These are phyloP conservation scores for Cladosporium oxysporum DNA, from an alignment of 2,329 filamentous ascomycete species.

Conservation along the genomic window DNA sequence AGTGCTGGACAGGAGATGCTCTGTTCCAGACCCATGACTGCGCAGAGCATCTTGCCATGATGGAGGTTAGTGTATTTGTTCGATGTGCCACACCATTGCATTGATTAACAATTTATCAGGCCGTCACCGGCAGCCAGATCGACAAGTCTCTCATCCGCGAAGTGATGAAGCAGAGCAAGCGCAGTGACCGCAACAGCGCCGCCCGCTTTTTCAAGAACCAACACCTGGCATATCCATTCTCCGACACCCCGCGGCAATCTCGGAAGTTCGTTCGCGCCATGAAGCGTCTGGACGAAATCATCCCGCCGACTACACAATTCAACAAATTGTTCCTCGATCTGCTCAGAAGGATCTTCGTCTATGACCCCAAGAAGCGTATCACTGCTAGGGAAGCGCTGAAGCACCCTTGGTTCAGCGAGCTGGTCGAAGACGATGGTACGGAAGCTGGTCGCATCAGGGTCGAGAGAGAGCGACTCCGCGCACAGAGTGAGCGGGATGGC, in stretches of 20 bases:
- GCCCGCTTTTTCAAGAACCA: constrained; percentile 40
- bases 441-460: constrained; percentile 59
- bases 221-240: constrained; percentile 64
- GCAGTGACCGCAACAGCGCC: constrained; percentile 34
- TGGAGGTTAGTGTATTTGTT: constrained; percentile 50
- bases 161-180: constrained; percentile 33
- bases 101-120: constrained; percentile 23
- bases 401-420: constrained; percentile 67
- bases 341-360: constrained; percentile 64
- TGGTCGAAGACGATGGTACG: constrained; percentile 65
- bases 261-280: constrained; percentile 69
- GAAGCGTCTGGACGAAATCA: constrained; percentile 63
- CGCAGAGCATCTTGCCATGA: constrained; percentile 68
- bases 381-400: constrained; percentile 65
- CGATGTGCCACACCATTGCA: not conserved
- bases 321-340: constrained; percentile 65
- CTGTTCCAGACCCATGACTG: constrained; percentile 70
- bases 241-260: constrained; percentile 63
- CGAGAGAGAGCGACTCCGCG: constrained; percentile 32
- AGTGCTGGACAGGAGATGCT: constrained; percentile 69
- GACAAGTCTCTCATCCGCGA: constrained; percentile 38
- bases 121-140: constrained; percentile 35
- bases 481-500: constrained; percentile 22
- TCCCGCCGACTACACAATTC: constrained; percentile 58
- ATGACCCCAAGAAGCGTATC: constrained; percentile 65